Evolutionary conservation across 371 early-diverging fungal species (phyloP).

Genomic region (Rhizopus microsporus): DNA sequence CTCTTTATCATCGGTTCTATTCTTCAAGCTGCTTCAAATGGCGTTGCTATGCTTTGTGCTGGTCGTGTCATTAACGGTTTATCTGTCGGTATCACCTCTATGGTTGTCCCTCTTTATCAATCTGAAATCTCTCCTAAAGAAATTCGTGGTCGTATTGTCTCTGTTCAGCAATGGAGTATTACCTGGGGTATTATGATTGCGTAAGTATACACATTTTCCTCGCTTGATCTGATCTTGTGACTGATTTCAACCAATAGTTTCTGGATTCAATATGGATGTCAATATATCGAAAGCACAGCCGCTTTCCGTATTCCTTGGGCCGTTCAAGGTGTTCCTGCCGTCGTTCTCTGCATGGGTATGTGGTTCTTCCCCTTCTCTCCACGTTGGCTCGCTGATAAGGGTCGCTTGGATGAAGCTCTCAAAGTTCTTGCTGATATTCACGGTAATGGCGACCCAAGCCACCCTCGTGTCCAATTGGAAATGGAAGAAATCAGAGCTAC

Average conservation of each 20-base stretch:
- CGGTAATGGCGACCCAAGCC: constrained; percentile 38
- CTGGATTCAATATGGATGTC: constrained; percentile 31
- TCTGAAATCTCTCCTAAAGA: constrained; percentile 75
- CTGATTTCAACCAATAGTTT: constrained; percentile 15
- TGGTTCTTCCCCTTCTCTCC: constrained; percentile 40
- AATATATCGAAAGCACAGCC: constrained; percentile 24
- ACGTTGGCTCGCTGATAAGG: constrained; percentile 59
- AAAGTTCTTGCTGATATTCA: constrained; percentile 50
- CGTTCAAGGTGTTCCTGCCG: constrained; percentile 79
- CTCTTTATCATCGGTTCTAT: constrained; percentile 41
- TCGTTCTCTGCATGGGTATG: constrained; percentile 66
- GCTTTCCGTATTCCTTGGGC: constrained; percentile 84
- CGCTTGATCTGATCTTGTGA: neutral
- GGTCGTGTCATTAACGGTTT: constrained; percentile 47
- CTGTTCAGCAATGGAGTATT: constrained; percentile 82
- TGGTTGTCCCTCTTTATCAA: constrained; percentile 44
- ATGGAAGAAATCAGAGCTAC: constrained; percentile 70
- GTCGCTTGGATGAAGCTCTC: constrained; percentile 57
- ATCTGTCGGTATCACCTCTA: constrained; percentile 47
- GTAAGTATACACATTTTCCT: constrained; percentile 27
- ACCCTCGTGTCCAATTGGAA: constrained; percentile 54
- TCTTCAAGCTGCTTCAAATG: constrained; percentile 39
- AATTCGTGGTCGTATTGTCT: constrained; percentile 52
- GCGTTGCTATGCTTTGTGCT: constrained; percentile 37
- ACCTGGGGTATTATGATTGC: constrained; percentile 46